Evolutionary conservation across 208 protist genomes (phyloP), one percentile per base, ranked within the genome.

Genomic region (Acanthamoeba culbertsoni): DNA sequence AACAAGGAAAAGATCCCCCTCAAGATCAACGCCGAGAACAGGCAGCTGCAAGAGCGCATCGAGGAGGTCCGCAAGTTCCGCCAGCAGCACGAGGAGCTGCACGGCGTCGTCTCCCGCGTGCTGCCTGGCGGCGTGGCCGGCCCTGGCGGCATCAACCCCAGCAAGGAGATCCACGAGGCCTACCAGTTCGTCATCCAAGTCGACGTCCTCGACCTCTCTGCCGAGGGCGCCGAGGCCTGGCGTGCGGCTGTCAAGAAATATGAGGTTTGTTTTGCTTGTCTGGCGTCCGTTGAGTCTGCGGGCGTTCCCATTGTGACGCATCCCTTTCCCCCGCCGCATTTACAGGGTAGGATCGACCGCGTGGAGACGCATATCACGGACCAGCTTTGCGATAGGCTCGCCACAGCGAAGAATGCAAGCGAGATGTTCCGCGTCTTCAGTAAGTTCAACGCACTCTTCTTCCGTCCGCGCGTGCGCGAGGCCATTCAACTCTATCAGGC

Each of bases 401-500:
- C 94, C 3, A 93, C 90, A 23, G 97, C 97, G 1, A 94, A 96
- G 59, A 98, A 92, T 82, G 96, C 97, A 4, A 97, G 94, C 59
- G 97, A 98, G 88, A 98, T 98, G 97, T 98, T 98, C 86, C 93
- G 97, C 59, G 96, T 98, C 51, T 98, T 98, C 93, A 77, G 82
- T 8, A 97, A 98, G 53, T 98, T 97, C 92, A 98, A 98, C 86
- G 95, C 95, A 48, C 88, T 98, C 10, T 97, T 98, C 79, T 92
- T 97, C 20, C 95, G 97, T 37, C 97, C 96, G 40, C 84, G 95
- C 82, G 96, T 98, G 71, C 63, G 95, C 62, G 94, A 73, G 31
- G 96, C 96, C 43, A 97, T 97, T 59, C 96, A 98, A 45, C 93
- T 97, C 77, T 98, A 98, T 93, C 96, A 98, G 94, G 82, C 95